A percentile compares a stretch with the other conserved stretches of the same genome.
Evolutionary conservation across 257 asterid species (phyloP).

Genomic region (Scutellaria baicalensis): DNA sequence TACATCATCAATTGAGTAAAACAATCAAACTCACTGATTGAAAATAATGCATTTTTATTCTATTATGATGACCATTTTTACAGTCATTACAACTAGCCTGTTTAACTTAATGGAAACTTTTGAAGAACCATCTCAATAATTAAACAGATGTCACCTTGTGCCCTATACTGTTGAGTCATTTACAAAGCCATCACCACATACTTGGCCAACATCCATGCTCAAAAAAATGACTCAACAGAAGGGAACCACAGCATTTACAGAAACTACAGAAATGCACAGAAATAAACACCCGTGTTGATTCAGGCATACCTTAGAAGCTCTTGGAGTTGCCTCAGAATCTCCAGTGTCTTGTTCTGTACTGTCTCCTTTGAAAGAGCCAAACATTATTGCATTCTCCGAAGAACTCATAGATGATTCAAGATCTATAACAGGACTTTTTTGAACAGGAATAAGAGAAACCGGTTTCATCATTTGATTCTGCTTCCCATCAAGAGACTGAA

Average conservation of each 20-base stretch:
- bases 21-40: background rate
- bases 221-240: background rate
- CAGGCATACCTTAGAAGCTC: slow-evolving; percentile 51
- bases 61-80: background rate
- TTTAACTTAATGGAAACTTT: background rate
- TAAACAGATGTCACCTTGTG: background rate
- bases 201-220: background rate
- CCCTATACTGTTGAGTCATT: background rate
- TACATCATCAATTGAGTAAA: slow-evolving; percentile 14
- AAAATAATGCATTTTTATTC: background rate
- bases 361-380: slow-evolving; percentile 44
- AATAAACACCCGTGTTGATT: background rate
- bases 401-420: slow-evolving; percentile 64
- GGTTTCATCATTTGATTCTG: slow-evolving; percentile 59
- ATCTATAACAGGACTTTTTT: slow-evolving; percentile 50
- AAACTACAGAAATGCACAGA: background rate
- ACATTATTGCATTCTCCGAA: slow-evolving; percentile 42
- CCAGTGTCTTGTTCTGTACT: slow-evolving; percentile 64
- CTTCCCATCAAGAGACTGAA: slow-evolving; percentile 96
- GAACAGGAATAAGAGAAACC: slow-evolving; percentile 50
- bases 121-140: background rate
- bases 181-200: background rate
- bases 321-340: slow-evolving; percentile 45
- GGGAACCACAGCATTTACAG: background rate
- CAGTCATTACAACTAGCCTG: background rate